These are phyloP conservation scores for Patellaria atrata DNA, from an alignment of 495 filamentous ascomycete species.

Conservation along the genomic window DNA sequence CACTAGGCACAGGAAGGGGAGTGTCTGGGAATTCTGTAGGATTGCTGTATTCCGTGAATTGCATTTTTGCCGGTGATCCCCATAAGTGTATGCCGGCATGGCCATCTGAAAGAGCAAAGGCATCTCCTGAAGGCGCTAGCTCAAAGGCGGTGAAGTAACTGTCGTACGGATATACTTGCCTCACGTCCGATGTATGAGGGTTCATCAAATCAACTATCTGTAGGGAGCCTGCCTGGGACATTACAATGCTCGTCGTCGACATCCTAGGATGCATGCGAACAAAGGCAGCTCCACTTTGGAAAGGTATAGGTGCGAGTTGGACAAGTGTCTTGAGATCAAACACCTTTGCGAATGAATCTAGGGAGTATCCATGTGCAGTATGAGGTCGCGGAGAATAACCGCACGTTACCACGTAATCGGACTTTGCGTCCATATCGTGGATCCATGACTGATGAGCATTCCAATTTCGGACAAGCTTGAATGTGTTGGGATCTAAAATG, in stretches of 20 bases:
- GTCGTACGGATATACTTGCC: slow-evolving; percentile 59
- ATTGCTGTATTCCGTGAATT: slow-evolving; percentile 71
- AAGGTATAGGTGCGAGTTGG: slow-evolving; percentile 77
- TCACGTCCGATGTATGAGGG: slow-evolving; percentile 72
- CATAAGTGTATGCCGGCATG: slow-evolving; percentile 73
- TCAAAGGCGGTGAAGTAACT: slow-evolving; percentile 63
- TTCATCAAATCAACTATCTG: slow-evolving; percentile 95
- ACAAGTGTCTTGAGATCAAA: slow-evolving; percentile 81
- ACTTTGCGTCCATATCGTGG: slow-evolving; percentile 89
- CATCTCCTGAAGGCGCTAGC: slow-evolving; percentile 81
- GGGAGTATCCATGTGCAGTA: slow-evolving; percentile 47
- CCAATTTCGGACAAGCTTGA: slow-evolving; percentile 71
- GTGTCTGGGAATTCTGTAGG: slow-evolving; percentile 66
- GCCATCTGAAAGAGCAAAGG: slow-evolving; percentile 65
- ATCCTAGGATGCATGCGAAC: slow-evolving; percentile 91
- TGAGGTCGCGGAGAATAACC: slow-evolving; percentile 69
- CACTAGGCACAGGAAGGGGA: slow-evolving; percentile 31
- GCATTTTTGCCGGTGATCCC: slow-evolving; percentile 80
- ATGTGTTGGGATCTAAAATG: slow-evolving; percentile 63
- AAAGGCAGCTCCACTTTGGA: slow-evolving; percentile 80
- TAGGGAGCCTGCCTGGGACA: slow-evolving; percentile 78
- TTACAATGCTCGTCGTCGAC: slow-evolving; percentile 81
- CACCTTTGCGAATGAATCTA: slow-evolving; percentile 84
- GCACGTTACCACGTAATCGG: slow-evolving; percentile 84
- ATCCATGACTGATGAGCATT: slow-evolving; percentile 71